Base-by-base conservation (phyloP, 208 protist genomes). In the Trypanosoma scelopori region DNA sequence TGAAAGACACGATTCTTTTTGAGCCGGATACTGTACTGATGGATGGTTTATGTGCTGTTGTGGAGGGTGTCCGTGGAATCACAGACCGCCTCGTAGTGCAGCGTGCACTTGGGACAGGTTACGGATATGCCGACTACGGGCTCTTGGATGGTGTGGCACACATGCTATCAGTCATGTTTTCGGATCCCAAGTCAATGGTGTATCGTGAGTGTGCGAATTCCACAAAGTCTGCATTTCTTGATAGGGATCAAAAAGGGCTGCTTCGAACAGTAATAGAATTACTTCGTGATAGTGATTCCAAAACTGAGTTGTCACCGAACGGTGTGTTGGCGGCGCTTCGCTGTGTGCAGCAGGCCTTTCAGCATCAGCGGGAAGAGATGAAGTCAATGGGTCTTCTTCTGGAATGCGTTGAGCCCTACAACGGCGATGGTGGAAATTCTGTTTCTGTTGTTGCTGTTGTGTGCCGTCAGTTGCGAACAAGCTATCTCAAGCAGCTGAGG, bases 51-150 rank as follows among this genome's bases (percentile, higher is more conserved):
- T 76, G 71, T 41, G 69, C 77, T 16, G 72, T 89, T 22, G 74
- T 81, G 13, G 71, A 76, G n/a, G 71, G 69, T 45, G 77, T 84
- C 1, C 23, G 55, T 5, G 60, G 61, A 55, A 48, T 76, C 13
- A 43, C 70, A 1, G 74, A 61, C 13, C 72, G 78, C 13, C 76
- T 77, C 22, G 55, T 91, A 5, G 62, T 74, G 28, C 74, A 78
- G 9, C 76, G 93, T 18, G 72, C 86, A 39, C 60, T 94, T 35
- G 93, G 93, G 1, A 92, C 79, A 55, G 91, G 87, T 42, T 97
- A 92, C 64, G 87, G 88, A 7, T 97, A 89, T 74, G 77, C 88
- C 28, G 89, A 96, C 53, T 85, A 85, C 61, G 93, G 93, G n/a
- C 62, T 95, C 25, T 69, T 94, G 20, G 93, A 97, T 69, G 91